phyloP scores from a whole-genome alignment of 169 alveolate genomes.

The Plasmodium gaboni region DNA sequence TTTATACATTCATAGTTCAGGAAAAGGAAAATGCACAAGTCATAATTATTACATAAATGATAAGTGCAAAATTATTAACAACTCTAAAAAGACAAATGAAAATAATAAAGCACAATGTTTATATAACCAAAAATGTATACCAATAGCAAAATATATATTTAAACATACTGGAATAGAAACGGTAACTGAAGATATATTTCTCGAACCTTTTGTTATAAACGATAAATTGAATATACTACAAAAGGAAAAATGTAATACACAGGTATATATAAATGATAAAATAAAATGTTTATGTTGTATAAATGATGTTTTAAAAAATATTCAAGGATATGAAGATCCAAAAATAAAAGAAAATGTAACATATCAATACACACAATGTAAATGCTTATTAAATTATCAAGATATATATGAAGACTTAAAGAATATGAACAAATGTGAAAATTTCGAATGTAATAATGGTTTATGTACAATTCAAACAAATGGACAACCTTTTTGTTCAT shows the following conservation, averaged over 20 bases:
- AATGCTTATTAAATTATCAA: conserved; percentile 40
- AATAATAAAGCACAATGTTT: conserved; percentile 11
- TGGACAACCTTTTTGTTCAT: conserved; percentile 69
- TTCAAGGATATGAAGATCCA: background rate
- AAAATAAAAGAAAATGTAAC: background rate
- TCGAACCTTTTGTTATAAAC: background rate
- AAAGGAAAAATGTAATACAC: conserved; percentile 35
- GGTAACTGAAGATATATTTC: conserved; percentile 13
- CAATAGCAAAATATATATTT: conserved; percentile 32
- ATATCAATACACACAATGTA: conserved; percentile 8
- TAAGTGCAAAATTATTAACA: conserved; percentile 36
- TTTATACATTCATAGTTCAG: conserved; percentile 14
- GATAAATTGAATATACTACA: background rate
- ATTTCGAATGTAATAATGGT: conserved; percentile 28
- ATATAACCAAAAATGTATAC: conserved; percentile 24
- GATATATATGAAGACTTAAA: conserved; percentile 1
- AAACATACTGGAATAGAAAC: conserved; percentile 20
- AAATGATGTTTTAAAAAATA: background rate
- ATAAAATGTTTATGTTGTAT: conserved; percentile 52
- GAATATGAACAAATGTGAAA: conserved; percentile 26
- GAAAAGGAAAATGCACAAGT: conserved; percentile 21
- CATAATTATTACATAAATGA: conserved; percentile 48
- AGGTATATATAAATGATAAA: conserved; percentile 51
- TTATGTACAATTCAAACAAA: conserved; percentile 34
- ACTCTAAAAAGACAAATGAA: conserved; percentile 9